Evolutionary conservation across 768 basidiomycete species (phyloP).

Genomic region (Neoboletus magnificus): DNA sequence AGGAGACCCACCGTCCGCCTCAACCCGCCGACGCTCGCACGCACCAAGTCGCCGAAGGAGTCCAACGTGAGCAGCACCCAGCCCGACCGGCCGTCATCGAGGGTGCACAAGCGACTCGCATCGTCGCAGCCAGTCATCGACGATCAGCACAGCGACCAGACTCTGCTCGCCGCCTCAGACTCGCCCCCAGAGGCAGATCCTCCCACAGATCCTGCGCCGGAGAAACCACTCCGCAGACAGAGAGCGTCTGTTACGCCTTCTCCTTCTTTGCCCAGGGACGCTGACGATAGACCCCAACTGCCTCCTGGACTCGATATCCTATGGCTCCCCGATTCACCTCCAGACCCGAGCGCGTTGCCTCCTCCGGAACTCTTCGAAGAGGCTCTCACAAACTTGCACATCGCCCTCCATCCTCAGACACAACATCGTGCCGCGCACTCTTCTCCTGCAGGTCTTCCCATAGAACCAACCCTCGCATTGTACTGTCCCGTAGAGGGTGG

Average conservation of each 20-base stretch:
- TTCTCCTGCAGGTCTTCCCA: conserved; percentile 47
- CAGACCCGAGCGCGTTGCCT: conserved; percentile 42
- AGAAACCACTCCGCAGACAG: conserved; percentile 25
- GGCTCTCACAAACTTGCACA: conserved; percentile 68
- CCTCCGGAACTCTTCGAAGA: conserved; percentile 76
- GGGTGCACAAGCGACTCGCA: conserved; percentile 24
- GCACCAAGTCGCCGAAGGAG: conserved; percentile 25
- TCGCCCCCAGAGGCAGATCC: conserved; percentile 27
- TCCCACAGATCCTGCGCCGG: conserved; percentile 18
- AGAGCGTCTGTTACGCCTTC: conserved; percentile 2
- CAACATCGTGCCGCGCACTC: conserved; percentile 70
- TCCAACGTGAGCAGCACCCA: conserved; percentile 5
- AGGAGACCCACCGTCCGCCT: conserved; percentile 1
- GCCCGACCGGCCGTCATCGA: conserved; percentile 9
- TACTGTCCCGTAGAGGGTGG: conserved; percentile 85
- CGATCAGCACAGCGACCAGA: conserved; percentile 13
- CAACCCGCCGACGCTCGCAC: conserved; percentile 14
- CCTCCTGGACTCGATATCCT: conserved; percentile 59
- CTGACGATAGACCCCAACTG: conserved; percentile 40
- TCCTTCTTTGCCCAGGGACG: conserved; percentile 13
- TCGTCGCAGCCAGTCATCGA: conserved; percentile 19
- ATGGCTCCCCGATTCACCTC: conserved; percentile 51
- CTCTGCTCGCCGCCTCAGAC: conserved; percentile 10
- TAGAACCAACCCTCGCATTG: conserved; percentile 80
- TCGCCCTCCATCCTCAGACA: conserved; percentile 77